These are phyloP conservation scores for Yamadazyma ubonensis DNA, from an alignment of 805 yeast species.

Conservation along the genomic window DNA sequence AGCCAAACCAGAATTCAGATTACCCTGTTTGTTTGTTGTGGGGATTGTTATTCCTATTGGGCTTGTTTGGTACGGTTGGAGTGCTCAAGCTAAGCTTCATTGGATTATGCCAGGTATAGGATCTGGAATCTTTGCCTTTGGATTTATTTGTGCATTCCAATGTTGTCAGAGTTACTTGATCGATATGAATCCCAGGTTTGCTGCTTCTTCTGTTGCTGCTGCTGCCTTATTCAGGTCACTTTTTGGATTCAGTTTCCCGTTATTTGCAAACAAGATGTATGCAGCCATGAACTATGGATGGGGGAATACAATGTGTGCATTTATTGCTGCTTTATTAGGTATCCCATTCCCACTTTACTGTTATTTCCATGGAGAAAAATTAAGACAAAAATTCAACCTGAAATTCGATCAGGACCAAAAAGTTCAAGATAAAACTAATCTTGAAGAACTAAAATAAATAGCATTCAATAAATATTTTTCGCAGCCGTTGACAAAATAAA, in stretches of 20 bases:
- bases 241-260: conserved; percentile 39
- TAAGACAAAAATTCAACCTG: conserved; percentile 58
- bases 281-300: conserved; percentile 60
- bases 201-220: conserved; percentile 42
- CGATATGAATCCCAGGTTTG: conserved; percentile 38
- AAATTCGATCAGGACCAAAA: conserved; percentile 47
- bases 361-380: conserved; percentile 52
- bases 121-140: conserved; percentile 56
- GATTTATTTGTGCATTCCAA: conserved; percentile 63
- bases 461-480: neutral
- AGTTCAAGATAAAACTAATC: conserved; percentile 6
- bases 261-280: conserved; percentile 61
- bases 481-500: no score
- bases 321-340: conserved; percentile 56
- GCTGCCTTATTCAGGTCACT: conserved; percentile 40
- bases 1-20: conserved; percentile 58
- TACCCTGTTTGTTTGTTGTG: conserved; percentile 50
- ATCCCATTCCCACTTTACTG: conserved; percentile 68
- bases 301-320: conserved; percentile 66
- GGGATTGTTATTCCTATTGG: conserved; percentile 59
- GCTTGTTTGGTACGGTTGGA: conserved; percentile 71
- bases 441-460: conserved; percentile 3
- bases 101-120: conserved; percentile 70
- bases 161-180: conserved; percentile 64
- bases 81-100: conserved; percentile 52